Conservation (phyloP, 441 rosid genomes). For the Geranium incanum region DNA sequence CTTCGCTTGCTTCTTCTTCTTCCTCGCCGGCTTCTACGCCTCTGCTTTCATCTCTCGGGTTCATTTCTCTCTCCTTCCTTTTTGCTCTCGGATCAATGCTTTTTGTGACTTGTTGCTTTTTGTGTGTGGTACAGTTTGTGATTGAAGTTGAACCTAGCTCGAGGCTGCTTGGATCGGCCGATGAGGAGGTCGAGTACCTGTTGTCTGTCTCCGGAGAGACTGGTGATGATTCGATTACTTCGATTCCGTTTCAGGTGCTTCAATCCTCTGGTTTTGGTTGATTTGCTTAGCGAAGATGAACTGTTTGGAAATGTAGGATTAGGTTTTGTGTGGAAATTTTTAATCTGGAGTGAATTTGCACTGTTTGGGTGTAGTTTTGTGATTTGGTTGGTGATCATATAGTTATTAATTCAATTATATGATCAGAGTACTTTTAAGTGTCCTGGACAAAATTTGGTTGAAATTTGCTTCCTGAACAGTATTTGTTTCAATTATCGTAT, state of each 20-base stretch:
- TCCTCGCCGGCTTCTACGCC: slow-evolving; percentile 40
- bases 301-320: neutral
- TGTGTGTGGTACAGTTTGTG: slow-evolving; percentile 22
- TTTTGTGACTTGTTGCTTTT: neutral
- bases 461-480: no score
- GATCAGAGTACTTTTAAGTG: neutral
- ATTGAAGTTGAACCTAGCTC: slow-evolving; percentile 15
- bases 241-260: slow-evolving; percentile 60
- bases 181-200: slow-evolving; percentile 21
- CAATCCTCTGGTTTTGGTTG: neutral
- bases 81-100: slow-evolving; percentile 16
- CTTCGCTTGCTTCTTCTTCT: slow-evolving; percentile 40
- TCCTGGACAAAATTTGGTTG: neutral
- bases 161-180: slow-evolving; percentile 30
- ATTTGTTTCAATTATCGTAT: no score
- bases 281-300: neutral
- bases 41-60: slow-evolving; percentile 45
- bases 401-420: neutral
- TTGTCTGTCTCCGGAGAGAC: slow-evolving; percentile 35
- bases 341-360: neutral
- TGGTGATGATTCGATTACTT: slow-evolving; percentile 43
- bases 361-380: neutral
- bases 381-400: neutral
- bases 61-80: neutral
- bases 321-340: neutral